Percentiles rank a stretch among this genome's conserved stretches.
Evolutionary conservation across 2,329 filamentous ascomycete genomes (phyloP).

Genomic region (Cercospora zeina): DNA sequence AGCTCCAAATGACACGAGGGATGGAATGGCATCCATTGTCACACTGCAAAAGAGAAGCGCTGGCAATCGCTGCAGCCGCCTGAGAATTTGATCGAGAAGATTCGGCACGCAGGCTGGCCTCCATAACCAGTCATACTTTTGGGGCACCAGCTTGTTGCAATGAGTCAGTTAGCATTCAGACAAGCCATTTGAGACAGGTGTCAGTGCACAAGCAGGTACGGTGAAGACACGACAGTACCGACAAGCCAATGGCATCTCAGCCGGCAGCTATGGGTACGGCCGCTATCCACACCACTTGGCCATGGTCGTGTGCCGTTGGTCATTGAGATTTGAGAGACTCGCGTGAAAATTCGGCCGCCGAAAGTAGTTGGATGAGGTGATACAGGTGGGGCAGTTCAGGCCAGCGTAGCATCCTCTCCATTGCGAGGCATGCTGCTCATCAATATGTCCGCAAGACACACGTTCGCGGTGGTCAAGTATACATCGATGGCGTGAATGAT

Average conservation of each 20-base stretch:
- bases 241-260: slow-evolving; percentile 5
- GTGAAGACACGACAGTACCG: neutral
- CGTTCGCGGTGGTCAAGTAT: neutral
- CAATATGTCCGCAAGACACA: neutral
- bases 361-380: slow-evolving; percentile 13
- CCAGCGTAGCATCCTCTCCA: no score
- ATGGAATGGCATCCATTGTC: slow-evolving; percentile 1
- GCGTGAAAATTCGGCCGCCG: slow-evolving; percentile 9
- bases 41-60: neutral
- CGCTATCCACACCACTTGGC: neutral
- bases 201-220: neutral
- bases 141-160: neutral
- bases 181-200: neutral
- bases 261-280: neutral
- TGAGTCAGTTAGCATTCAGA: neutral
- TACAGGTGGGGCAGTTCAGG: neutral
- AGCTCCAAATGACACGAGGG: slow-evolving; percentile 6
- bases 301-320: neutral
- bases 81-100: neutral
- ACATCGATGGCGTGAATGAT: neutral
- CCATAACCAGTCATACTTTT: neutral
- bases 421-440: neutral
- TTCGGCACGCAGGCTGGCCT: neutral
- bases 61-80: neutral
- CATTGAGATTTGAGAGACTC: neutral